phyloP scores from a whole-genome alignment of 176 grass and related monocot genomes.

The Aegilops speltoides region DNA sequence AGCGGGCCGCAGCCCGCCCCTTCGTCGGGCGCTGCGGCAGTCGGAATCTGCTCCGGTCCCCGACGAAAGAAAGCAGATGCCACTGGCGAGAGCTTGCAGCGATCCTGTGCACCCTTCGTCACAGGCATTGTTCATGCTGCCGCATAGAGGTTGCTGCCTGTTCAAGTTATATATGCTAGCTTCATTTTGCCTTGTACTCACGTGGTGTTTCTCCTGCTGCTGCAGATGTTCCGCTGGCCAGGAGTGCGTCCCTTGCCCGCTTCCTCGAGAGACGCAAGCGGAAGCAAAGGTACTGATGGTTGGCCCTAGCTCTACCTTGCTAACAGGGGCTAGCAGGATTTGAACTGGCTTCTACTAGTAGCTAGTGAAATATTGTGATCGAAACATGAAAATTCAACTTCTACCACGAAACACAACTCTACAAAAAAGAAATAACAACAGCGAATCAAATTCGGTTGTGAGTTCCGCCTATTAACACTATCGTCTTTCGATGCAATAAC shows the following conservation, averaged over 20 bases:
- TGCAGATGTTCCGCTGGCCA: conserved; percentile 56
- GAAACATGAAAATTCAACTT: no score
- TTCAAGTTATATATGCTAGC: background rate
- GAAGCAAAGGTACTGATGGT: conserved; percentile 52
- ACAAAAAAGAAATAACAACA: no score
- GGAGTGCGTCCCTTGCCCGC: conserved; percentile 58
- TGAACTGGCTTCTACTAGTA: background rate
- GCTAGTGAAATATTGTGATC: no score
- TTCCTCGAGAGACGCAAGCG: conserved; percentile 72
- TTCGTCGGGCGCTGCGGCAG: background rate
- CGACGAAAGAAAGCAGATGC: background rate
- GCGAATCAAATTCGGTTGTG: no score
- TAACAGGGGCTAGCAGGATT: background rate
- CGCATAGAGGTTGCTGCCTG: conserved; percentile 29
- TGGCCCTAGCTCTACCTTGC: background rate
- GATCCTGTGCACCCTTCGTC: background rate
- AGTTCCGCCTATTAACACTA: no score
- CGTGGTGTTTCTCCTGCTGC: no score
- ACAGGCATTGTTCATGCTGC: background rate
- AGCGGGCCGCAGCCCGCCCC: background rate
- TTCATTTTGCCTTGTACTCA: background rate
- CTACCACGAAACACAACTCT: no score
- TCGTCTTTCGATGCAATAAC: background rate
- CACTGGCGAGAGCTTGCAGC: background rate
- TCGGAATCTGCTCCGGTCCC: background rate